Base-by-base conservation (phyloP, 1,284 basidiomycete genomes). In the Sporisorium exsertum region DNA sequence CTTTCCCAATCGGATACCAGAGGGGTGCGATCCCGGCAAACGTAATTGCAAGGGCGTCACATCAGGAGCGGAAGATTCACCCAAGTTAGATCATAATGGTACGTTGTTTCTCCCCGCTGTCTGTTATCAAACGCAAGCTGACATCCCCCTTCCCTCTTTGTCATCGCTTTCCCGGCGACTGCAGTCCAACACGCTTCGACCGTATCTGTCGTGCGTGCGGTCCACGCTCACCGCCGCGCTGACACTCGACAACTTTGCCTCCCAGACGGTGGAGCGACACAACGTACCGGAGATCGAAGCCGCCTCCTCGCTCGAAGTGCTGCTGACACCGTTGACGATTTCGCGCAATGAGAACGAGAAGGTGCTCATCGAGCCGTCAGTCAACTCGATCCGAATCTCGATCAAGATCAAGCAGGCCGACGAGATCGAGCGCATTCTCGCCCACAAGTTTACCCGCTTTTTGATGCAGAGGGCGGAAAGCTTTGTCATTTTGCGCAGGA, bases 371-470 rank as follows among this genome's bases (percentile, higher is more conserved):
- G 97, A 99, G 87, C 92, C 96, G 0, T 94, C 93, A 1, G 91
- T 99, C 87, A 99, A 99, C 88, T 97, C 95, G 2, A 93, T 99
- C 83, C 91, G 97, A 33, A 88, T 99, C 72, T 94, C 92, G 86
- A 98, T 99, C 88, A 93, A 92, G 87, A 98, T 99, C 87, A 99
- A 99, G 87, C 97, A 99, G 86, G 95, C 97, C 29, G 97, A 99
- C 87, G 97, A 99, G 87, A 97, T 97, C 78, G 97, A 99, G 86
- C 91, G 93, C 67, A 97, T 99, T 79, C 88, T 99, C 47, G 97
- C 94, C 18, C 94, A 97, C 88, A 95, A 98, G 87, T 98, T 99
- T 86, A 97, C 95, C n/a, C 90, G 97, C 52, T 99, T 99, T 88
- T 92, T 99, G 91, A 98, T 95, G 92, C 94, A 96, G 88, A 89